Conservation (phyloP, 2,329 filamentous ascomycete species). For the Fragosphaeria purpurea region DNA sequence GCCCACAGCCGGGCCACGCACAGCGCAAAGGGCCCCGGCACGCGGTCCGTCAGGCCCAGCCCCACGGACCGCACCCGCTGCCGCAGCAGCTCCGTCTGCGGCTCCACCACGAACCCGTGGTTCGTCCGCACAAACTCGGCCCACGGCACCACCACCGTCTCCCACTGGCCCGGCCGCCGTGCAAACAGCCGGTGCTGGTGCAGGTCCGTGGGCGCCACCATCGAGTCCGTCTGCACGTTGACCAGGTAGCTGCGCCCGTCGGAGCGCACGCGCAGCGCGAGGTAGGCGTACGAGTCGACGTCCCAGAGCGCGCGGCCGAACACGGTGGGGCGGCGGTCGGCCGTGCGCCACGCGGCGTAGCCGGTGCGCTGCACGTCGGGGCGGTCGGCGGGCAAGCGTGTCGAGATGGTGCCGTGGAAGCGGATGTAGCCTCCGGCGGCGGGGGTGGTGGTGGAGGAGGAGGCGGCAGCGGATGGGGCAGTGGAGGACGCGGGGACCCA, state of each 20-base stretch:
- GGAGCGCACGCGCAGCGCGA: conserved; percentile 79
- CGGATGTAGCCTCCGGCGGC: conserved; percentile 49
- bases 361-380: conserved; percentile 71
- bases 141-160: conserved; percentile 86
- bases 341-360: conserved; percentile 84
- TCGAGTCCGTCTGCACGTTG: conserved; percentile 88
- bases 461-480: conserved; percentile 10
- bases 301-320: conserved; percentile 84
- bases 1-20: conserved; percentile 84
- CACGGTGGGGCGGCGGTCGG: conserved; percentile 64
- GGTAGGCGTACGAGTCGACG: conserved; percentile 77
- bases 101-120: conserved; percentile 82
- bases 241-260: conserved; percentile 90
- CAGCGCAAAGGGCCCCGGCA: conserved; percentile 81
- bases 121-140: conserved; percentile 93
- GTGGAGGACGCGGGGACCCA: conserved; percentile 33
- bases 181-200: conserved; percentile 87
- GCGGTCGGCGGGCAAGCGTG: conserved; percentile 63
- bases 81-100: conserved; percentile 78
- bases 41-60: conserved; percentile 77
- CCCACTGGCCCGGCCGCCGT: conserved; percentile 75
- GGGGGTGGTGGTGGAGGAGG: conserved; percentile 9
- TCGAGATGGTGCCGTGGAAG: conserved; percentile 85
- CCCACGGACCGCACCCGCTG: conserved; percentile 81
- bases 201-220: conserved; percentile 78